Base-by-base conservation (phyloP, 129 eudicot species). In the Pseudognaphalium luteoalbum region DNA sequence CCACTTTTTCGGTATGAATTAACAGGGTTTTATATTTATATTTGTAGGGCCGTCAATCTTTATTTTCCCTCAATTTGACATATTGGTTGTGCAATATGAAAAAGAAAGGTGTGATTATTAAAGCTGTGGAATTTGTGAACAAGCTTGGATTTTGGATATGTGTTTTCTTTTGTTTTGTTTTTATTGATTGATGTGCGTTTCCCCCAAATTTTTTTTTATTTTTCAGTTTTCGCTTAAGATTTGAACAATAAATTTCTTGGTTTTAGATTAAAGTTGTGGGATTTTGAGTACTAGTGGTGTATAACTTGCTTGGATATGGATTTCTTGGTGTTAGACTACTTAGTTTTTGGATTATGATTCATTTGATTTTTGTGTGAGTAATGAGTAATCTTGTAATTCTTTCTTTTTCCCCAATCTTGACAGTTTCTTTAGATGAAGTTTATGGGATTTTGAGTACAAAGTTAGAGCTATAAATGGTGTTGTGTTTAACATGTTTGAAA, bases 401-500 rank as follows among this genome's bases (percentile, higher is more conserved):
- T 68, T 57, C 33, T 32, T 47, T 76, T 59, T 12, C 75, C 65
- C 30, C 70, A 62, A 42, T 71, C 25, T 80, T 76, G 59, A 52
- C 82, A 80, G 74, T 70, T 56, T 33, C 52, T 51, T 51, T 73
- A 73, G 57, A 73, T 21, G 37, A 21, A 58, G 39, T 74, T 33
- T 54, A 4, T 75, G 51, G 73, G 68, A 42, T 11, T 35, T 70
- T 59, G 35, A 73, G 68, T 57, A 30, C 62, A 73, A 51, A 52
- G 20, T 70, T 71, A 15, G 54, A 72, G 76, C 44, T 39, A 28
- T 29, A 16, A 5, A 81, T 67, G 90, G 76, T 71, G 71, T 54
- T 4, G 80, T 82, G 78, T 81, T 86, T 77, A 77, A 76, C 60
- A 70, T 85, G 66, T 82, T 83, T 25, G 73, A 54, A 37, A 14